Conservation (phyloP, 495 filamentous ascomycete species). For the Aspergillus hancockii region DNA sequence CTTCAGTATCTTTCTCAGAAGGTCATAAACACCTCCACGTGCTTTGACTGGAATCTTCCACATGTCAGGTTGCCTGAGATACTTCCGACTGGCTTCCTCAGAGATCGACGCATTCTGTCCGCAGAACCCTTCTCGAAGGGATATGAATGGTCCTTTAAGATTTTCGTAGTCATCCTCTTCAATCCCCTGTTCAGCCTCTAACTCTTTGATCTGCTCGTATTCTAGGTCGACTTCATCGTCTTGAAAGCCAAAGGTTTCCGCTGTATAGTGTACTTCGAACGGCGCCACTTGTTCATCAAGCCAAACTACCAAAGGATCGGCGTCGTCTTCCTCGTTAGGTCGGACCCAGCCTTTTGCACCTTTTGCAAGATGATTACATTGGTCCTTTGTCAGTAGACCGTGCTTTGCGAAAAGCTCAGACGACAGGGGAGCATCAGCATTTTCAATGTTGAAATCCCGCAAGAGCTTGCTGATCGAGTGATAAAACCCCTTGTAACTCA, state of each 20-base stretch:
- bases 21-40: conserved; percentile 62
- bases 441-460: conserved; percentile 40
- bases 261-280: conserved; percentile 38
- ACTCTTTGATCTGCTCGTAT: conserved; percentile 62
- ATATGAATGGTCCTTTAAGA: conserved; percentile 50
- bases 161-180: conserved; percentile 55
- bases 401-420: conserved; percentile 43
- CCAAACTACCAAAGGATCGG: conserved; percentile 61
- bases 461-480: conserved; percentile 50
- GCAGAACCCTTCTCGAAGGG: conserved; percentile 50
- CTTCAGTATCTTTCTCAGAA: conserved; percentile 50
- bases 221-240: conserved; percentile 67
- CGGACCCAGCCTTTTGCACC: conserved; percentile 54
- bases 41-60: conserved; percentile 53
- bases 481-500: conserved; percentile 45
- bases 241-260: conserved; percentile 48
- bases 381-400: conserved; percentile 59
- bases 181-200: conserved; percentile 60
- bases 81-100: conserved; percentile 11
- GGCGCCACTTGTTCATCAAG: conserved; percentile 52
- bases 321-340: conserved; percentile 28
- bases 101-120: conserved; percentile 23
- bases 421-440: conserved; percentile 20
- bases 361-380: conserved; percentile 61
- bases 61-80: conserved; percentile 47